A percentile compares a stretch with the other conserved stretches of the same genome.
These are phyloP conservation scores for Patellifolia procumbens DNA, from an alignment of 179 eudicot species.

Conservation along the genomic window DNA sequence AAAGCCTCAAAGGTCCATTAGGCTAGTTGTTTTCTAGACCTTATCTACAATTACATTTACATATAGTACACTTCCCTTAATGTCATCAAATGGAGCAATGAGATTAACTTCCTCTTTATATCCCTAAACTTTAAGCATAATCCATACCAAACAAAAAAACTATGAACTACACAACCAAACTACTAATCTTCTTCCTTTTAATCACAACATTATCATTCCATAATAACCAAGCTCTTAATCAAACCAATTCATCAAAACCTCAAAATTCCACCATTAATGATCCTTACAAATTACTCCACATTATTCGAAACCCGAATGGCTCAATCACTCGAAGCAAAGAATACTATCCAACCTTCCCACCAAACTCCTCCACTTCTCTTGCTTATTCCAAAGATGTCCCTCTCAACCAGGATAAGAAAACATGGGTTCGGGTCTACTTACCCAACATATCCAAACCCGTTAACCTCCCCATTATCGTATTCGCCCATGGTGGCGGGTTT, in stretches of 20 bases:
- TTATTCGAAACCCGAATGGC: slow-evolving; percentile 38
- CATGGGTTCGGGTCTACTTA: slow-evolving; percentile 44
- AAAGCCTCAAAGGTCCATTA: too few species aligned
- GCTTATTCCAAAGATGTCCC: slow-evolving; percentile 38
- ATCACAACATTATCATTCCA: background rate
- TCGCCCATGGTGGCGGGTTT: slow-evolving; percentile 59
- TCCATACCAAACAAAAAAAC: background rate
- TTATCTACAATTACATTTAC: too few species aligned
- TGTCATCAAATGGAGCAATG: too few species aligned
- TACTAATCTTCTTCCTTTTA: background rate
- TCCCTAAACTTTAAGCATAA: background rate
- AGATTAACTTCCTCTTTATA: too few species aligned
- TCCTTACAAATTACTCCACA: slow-evolving; percentile 5
- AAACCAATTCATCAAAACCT: background rate
- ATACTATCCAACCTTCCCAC: slow-evolving; percentile 19
- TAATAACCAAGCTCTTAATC: too few species aligned
- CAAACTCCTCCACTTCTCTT: slow-evolving; percentile 9
- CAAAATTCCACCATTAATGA: background rate
- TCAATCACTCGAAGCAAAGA: slow-evolving; percentile 27
- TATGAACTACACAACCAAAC: background rate
- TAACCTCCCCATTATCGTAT: slow-evolving; percentile 21
- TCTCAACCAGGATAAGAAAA: slow-evolving; percentile 33
- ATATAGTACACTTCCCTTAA: too few species aligned
- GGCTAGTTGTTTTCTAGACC: too few species aligned
- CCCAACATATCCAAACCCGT: slow-evolving; percentile 28